These are phyloP conservation scores for Erodium maritimum DNA, from an alignment of 345 rosid genomes.

Conservation along the genomic window DNA sequence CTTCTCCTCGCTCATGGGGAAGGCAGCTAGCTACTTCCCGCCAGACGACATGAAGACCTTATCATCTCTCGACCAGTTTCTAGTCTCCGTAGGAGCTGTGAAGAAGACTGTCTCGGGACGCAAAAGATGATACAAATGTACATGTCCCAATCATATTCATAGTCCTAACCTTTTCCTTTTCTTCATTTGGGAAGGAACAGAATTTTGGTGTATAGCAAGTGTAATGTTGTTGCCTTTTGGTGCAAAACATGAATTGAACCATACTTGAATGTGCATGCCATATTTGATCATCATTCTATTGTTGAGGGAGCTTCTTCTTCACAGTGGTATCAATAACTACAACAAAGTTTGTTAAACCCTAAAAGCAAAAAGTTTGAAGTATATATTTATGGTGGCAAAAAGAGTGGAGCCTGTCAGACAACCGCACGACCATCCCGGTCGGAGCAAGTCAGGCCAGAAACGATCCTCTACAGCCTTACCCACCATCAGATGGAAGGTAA, in stretches of 20 bases:
- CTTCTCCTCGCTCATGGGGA: slow-evolving; percentile 66
- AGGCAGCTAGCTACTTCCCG: slow-evolving; percentile 92
- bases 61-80: slow-evolving; percentile 80
- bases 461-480: no score
- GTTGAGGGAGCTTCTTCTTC: neutral
- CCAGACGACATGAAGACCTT: slow-evolving; percentile 93
- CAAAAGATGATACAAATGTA: slow-evolving; percentile 26
- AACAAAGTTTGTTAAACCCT: no score
- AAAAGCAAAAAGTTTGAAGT: no score
- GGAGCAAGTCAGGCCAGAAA: no score
- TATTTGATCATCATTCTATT: no score
- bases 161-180: neutral
- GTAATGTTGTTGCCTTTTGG: neutral
- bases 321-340: neutral
- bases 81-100: slow-evolving; percentile 87
- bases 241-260: neutral
- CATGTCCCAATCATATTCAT: neutral
- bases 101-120: slow-evolving; percentile 85
- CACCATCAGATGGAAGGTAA: no score
- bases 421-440: no score
- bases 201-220: neutral
- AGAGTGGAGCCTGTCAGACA: no score
- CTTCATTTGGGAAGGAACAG: neutral
- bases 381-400: no score
- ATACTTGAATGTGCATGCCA: neutral